These are phyloP conservation scores for Ustilago trichophora DNA, from an alignment of 1,284 basidiomycete species.

Conservation along the genomic window DNA sequence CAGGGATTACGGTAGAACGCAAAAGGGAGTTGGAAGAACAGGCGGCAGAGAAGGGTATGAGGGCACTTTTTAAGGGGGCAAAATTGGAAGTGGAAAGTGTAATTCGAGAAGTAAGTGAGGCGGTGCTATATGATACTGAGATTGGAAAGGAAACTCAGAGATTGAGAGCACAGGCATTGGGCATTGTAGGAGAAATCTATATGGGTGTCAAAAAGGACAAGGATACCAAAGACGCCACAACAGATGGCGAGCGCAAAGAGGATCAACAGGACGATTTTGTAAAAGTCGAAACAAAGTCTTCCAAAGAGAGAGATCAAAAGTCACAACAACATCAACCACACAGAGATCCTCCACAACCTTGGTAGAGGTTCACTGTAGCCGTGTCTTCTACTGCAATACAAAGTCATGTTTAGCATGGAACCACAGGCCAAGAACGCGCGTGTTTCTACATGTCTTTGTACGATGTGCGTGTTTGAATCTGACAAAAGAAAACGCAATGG, in stretches of 20 bases:
- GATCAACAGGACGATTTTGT: constrained; percentile 45
- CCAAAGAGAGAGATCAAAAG: constrained; percentile 39
- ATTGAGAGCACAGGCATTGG: constrained; percentile 60
- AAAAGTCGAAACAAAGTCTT: constrained; percentile 48
- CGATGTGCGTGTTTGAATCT: no score
- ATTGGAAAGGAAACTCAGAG: constrained; percentile 61
- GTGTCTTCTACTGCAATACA: no score
- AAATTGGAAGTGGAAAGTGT: constrained; percentile 95
- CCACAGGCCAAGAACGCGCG: no score
- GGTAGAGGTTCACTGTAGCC: no score
- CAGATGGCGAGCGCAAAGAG: neutral
- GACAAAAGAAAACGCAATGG: no score
- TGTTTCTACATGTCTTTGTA: no score
- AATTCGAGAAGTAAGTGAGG: constrained; percentile 90
- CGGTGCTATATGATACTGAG: constrained; percentile 73
- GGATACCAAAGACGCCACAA: constrained; percentile 5
- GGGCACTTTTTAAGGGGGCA: constrained; percentile 73
- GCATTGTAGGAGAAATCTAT: constrained; percentile 55
- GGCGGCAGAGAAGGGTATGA: constrained; percentile 82
- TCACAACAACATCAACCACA: neutral
- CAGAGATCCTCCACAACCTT: constrained; percentile 18
- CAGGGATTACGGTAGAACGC: constrained; percentile 86
- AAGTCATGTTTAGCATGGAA: no score
- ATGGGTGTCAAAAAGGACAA: constrained; percentile 43
- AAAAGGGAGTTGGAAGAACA: constrained; percentile 91